A percentile compares a stretch with the other conserved stretches of the same genome.
Evolutionary conservation across 1,284 basidiomycete species (phyloP).

Genomic region (Crucibulum parvulum): DNA sequence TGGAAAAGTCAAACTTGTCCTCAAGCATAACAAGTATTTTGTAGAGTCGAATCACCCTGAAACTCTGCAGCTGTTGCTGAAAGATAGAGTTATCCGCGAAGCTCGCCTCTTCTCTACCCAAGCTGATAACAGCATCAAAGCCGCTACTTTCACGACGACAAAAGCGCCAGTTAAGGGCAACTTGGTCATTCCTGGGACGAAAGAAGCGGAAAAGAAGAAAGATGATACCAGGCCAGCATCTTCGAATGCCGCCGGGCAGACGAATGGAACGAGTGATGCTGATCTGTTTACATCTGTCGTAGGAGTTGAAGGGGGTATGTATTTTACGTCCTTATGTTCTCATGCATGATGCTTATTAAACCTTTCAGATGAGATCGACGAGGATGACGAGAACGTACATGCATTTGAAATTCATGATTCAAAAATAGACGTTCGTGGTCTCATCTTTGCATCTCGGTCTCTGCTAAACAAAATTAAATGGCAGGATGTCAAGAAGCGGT

Average conservation of each 20-base stretch:
- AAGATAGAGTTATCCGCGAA: conserved; percentile 85
- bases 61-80: conserved; percentile 85
- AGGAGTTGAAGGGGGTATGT: conserved; percentile 86
- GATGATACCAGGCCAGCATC: conserved; percentile 47
- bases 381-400: conserved; percentile 95
- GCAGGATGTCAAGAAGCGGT: conserved; percentile 91
- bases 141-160: conserved; percentile 83
- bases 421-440: conserved; percentile 81
- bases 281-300: conserved; percentile 92
- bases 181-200: conserved; percentile 87
- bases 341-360: conserved; percentile 5
- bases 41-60: conserved; percentile 95
- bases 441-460: not conserved
- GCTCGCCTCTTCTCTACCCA: conserved; percentile 75
- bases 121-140: conserved; percentile 74
- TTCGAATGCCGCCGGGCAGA: conserved; percentile 37
- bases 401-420: conserved; percentile 93
- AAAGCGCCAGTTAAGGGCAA: conserved; percentile 79
- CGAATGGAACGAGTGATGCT: conserved; percentile 56
- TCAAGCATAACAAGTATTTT: conserved; percentile 97
- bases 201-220: conserved; percentile 71
- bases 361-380: conserved; percentile 87
- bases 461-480: not conserved
- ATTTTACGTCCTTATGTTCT: not conserved
- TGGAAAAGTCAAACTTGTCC: conserved; percentile 95